Evolutionary conservation across 2,329 filamentous ascomycete genomes (phyloP).

Genomic region (Colletotrichum aenigma): DNA sequence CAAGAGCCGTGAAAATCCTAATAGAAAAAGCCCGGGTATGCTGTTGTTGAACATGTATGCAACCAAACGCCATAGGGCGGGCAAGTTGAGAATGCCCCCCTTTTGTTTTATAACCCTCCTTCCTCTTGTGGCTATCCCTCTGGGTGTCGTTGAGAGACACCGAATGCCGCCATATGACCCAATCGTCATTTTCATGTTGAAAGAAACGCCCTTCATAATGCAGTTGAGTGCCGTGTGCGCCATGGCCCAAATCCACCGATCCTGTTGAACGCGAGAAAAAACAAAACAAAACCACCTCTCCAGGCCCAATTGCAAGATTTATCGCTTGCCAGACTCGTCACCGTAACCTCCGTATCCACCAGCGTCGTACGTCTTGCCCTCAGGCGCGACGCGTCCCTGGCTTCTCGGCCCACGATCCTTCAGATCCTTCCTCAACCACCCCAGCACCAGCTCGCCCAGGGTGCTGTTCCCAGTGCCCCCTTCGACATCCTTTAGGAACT

Average conservation of each 20-base stretch:
- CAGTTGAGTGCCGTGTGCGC: constrained; percentile 17
- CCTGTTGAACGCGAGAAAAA: constrained; percentile 3
- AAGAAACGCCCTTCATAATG: constrained; percentile 12
- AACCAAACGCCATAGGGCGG: constrained; percentile 16
- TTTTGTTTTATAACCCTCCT: neutral
- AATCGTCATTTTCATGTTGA: neutral
- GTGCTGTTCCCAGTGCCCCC: constrained; percentile 72
- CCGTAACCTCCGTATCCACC: constrained; percentile 61
- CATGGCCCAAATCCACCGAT: neutral
- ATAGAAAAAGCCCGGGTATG: constrained; percentile 1
- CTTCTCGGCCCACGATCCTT: constrained; percentile 78
- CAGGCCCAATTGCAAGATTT: neutral
- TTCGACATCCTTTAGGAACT: constrained; percentile 64
- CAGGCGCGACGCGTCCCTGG: constrained; percentile 55
- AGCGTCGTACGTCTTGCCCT: constrained; percentile 68
- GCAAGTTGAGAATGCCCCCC: constrained; percentile 19
- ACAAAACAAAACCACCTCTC: neutral
- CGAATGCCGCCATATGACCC: neutral
- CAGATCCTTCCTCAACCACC: constrained; percentile 85
- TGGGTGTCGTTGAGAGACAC: constrained; percentile 2
- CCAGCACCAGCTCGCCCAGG: constrained; percentile 84
- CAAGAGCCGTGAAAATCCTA: constrained; percentile 18
- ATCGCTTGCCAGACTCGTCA: constrained; percentile 50
- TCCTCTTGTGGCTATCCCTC: neutral
- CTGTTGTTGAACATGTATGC: constrained; percentile 18